A percentile compares a stretch with the other conserved stretches of the same genome.
These are phyloP conservation scores for Penicillium polonicum DNA, from an alignment of 2,329 filamentous ascomycete genomes.

Conservation along the genomic window DNA sequence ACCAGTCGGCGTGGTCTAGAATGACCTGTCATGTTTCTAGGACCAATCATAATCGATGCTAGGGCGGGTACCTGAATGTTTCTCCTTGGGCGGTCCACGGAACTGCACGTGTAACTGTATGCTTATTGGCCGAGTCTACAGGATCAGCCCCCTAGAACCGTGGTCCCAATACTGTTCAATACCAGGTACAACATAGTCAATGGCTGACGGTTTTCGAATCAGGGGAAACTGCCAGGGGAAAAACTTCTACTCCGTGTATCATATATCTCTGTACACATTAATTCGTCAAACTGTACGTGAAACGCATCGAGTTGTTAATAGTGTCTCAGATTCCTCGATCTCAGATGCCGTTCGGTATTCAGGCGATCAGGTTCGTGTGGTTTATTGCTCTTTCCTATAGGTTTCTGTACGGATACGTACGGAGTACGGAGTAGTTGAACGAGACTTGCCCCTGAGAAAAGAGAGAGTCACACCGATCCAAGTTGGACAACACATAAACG, in stretches of 20 bases:
- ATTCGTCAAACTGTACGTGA: background rate
- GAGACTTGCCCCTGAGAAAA: background rate
- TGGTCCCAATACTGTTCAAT: constrained; percentile 8
- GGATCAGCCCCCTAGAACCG: constrained; percentile 21
- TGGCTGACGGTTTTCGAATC: constrained; percentile 20
- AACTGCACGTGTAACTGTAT: constrained; percentile 11
- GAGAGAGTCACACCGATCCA: background rate
- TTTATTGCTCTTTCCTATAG: constrained; percentile 4
- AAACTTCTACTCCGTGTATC: background rate
- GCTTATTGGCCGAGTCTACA: constrained; percentile 17
- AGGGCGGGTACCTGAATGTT: constrained; percentile 28
- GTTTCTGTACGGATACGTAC: too few relatives aligned
- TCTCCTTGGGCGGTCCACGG: constrained; percentile 11
- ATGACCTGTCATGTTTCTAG: constrained; percentile 21
- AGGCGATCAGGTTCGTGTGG: background rate
- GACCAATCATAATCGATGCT: constrained; percentile 17
- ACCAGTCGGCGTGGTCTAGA: constrained; percentile 13
- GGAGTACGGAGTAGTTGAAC: too few relatives aligned
- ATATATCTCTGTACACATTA: background rate
- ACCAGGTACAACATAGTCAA: too few relatives aligned
- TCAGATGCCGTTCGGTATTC: constrained; percentile 23
- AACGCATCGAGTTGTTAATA: background rate
- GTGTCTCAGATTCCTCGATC: constrained; percentile 27
- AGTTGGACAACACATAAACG: constrained; percentile 10
- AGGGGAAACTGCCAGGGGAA: constrained; percentile 13